phyloP scores from a whole-genome alignment of 805 yeast genomes.

The Pichia kluyveri region DNA sequence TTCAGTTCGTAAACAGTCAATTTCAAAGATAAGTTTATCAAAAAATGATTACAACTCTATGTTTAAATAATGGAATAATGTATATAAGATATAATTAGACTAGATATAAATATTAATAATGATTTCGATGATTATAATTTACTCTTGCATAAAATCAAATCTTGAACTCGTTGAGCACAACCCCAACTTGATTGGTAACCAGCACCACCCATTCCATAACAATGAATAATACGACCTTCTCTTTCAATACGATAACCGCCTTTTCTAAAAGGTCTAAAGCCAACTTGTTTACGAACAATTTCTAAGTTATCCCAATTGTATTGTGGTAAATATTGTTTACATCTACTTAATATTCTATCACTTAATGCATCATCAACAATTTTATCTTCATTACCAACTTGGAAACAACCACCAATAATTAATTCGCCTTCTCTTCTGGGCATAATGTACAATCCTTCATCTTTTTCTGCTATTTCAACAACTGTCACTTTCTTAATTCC shows the following conservation, averaged over 20 bases:
- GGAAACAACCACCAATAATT: constrained; percentile 49
- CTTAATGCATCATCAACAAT: constrained; percentile 35
- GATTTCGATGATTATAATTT: not conserved
- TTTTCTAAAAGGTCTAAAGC: constrained; percentile 56
- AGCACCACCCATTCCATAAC: constrained; percentile 39
- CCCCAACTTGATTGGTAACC: constrained; percentile 50
- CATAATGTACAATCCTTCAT: constrained; percentile 49
- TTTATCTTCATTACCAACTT: constrained; percentile 14
- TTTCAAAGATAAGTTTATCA: constrained; percentile 23
- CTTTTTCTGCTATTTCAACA: constrained; percentile 19
- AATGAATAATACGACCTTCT: constrained; percentile 42
- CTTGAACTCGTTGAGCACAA: constrained; percentile 42
- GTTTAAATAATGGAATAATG: not conserved
- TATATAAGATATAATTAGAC: not conserved
- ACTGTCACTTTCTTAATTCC: constrained; percentile 24
- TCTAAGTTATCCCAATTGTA: constrained; percentile 32
- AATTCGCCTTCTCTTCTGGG: constrained; percentile 73
- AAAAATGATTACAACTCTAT: constrained; percentile 15
- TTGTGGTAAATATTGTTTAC: constrained; percentile 32
- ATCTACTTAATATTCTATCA: constrained; percentile 37
- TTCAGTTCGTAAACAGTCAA: constrained; percentile 39
- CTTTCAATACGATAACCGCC: constrained; percentile 50
- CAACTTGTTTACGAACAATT: constrained; percentile 45
- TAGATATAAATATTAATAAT: too few species aligned
- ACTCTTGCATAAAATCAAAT: not conserved